phyloP scores from a whole-genome alignment of 768 basidiomycete species.

The Sistotremastrum niveocremeum region DNA sequence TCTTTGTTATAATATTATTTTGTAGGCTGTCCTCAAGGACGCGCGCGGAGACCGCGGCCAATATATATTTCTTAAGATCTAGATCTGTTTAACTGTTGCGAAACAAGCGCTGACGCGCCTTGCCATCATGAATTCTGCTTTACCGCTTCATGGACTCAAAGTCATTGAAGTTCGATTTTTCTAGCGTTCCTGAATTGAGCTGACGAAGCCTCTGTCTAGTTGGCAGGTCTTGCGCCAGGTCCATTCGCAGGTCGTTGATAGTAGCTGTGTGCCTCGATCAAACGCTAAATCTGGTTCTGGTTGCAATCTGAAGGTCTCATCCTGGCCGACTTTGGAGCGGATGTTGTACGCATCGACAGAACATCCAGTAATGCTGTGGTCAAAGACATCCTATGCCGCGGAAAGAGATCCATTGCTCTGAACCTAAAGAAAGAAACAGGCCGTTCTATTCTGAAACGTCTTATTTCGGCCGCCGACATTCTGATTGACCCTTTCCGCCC shows the following conservation, averaged over 20 bases:
- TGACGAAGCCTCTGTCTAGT: constrained; percentile 25
- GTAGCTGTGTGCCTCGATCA: background rate
- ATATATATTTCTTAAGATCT: too few relatives aligned
- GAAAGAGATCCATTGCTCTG: constrained; percentile 64
- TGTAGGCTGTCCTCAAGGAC: too few relatives aligned
- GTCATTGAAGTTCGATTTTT: too few relatives aligned
- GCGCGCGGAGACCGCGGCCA: too few relatives aligned
- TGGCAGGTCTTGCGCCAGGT: constrained; percentile 71
- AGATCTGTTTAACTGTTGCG: background rate
- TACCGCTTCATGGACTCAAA: too few relatives aligned
- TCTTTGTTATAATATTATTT: too few relatives aligned
- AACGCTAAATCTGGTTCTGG: background rate
- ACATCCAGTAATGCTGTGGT: background rate
- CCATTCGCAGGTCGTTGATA: constrained; percentile 44
- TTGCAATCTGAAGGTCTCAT: constrained; percentile 28
- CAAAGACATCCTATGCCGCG: constrained; percentile 45
- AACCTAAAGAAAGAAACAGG: constrained; percentile 53
- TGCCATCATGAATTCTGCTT: too few relatives aligned
- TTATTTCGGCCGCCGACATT: constrained; percentile 60
- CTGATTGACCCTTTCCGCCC: constrained; percentile 77
- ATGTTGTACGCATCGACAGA: constrained; percentile 62
- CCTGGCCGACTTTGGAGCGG: constrained; percentile 69
- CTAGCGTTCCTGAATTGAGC: background rate
- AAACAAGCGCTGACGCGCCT: background rate
- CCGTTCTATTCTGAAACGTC: constrained; percentile 35